A percentile compares a stretch with the other conserved stretches of the same genome.
These are phyloP conservation scores for Salix viminalis DNA, from an alignment of 345 rosid species.

Conservation along the genomic window DNA sequence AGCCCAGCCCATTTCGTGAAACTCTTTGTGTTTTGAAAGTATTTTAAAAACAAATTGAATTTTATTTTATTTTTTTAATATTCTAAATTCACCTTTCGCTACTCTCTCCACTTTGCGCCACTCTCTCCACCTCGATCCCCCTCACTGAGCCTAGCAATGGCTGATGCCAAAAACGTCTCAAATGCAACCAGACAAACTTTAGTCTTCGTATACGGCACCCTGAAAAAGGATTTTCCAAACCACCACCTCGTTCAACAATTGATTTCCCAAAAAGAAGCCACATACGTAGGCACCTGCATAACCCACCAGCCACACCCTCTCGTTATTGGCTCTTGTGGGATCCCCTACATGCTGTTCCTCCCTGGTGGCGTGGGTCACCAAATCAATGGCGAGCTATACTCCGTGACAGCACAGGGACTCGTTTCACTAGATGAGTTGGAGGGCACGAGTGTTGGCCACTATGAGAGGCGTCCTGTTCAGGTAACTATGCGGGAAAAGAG, in stretches of 20 bases:
- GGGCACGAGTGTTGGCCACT: constrained; percentile 53
- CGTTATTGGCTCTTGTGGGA: constrained; percentile 63
- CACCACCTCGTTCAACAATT: constrained; percentile 41
- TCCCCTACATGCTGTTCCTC: constrained; percentile 63
- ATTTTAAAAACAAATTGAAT: too few species aligned
- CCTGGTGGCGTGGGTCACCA: constrained; percentile 42
- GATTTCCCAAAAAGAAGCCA: constrained; percentile 43
- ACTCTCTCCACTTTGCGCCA: too few species aligned
- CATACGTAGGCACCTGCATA: constrained; percentile 35
- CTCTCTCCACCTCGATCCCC: too few species aligned
- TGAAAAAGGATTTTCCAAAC: constrained; percentile 50
- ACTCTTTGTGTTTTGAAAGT: not conserved
- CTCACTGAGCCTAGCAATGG: constrained; percentile 6
- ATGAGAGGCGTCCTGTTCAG: constrained; percentile 55
- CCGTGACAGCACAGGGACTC: constrained; percentile 49
- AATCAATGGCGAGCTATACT: constrained; percentile 65
- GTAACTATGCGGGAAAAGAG: constrained; percentile 14
- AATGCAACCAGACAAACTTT: constrained; percentile 11
- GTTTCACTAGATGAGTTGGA: constrained; percentile 57
- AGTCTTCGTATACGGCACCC: constrained; percentile 66
- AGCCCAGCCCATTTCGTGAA: not conserved
- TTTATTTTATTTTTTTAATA: too few species aligned
- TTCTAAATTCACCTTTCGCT: too few species aligned
- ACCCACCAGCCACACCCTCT: constrained; percentile 53
- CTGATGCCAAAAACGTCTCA: not conserved